These are phyloP conservation scores for Debaryomyces subglobosus DNA, from an alignment of 1,139 yeast genomes.

Conservation along the genomic window DNA sequence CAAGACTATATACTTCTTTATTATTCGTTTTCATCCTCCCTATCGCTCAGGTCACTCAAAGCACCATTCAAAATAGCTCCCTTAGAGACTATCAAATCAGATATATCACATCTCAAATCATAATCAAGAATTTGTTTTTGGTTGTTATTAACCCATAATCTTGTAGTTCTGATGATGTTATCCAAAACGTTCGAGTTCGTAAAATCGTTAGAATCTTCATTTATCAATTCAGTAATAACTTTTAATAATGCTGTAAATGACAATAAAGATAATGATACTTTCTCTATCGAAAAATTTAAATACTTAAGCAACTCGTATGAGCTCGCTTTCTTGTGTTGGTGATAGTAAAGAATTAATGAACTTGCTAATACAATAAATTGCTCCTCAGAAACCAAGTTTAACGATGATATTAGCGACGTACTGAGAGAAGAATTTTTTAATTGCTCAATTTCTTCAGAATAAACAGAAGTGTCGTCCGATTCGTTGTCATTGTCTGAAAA, in stretches of 20 bases:
- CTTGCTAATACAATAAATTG: constrained; percentile 36
- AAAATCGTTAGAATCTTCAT: constrained; percentile 18
- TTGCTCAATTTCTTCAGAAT: constrained; percentile 13
- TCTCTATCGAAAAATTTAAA: constrained; percentile 21
- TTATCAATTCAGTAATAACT: constrained; percentile 26
- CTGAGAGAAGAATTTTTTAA: constrained; percentile 12
- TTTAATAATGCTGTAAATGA: constrained; percentile 39
- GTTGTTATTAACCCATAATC: constrained; percentile 39
- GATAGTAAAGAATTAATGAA: constrained; percentile 31
- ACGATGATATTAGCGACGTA: constrained; percentile 31
- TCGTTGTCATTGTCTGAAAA: constrained; percentile 22
- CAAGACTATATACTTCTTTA: too few relatives aligned
- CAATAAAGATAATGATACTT: constrained; percentile 27
- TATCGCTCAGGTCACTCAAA: not conserved
- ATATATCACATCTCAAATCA: constrained; percentile 31
- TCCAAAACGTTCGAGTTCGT: constrained; percentile 27
- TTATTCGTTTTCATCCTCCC: not conserved
- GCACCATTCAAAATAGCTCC: constrained; percentile 5
- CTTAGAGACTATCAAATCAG: constrained; percentile 26
- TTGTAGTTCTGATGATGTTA: constrained; percentile 27
- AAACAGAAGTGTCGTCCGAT: constrained; percentile 14
- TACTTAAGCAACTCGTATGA: constrained; percentile 29
- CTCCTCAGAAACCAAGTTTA: constrained; percentile 39
- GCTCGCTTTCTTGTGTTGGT: constrained; percentile 22
- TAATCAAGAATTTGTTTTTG: constrained; percentile 23